Percentiles rank a stretch among this genome's conserved stretches.
Evolutionary conservation across 352 stramenopile species (phyloP).

Genomic region (Proteromonas lacertae): DNA sequence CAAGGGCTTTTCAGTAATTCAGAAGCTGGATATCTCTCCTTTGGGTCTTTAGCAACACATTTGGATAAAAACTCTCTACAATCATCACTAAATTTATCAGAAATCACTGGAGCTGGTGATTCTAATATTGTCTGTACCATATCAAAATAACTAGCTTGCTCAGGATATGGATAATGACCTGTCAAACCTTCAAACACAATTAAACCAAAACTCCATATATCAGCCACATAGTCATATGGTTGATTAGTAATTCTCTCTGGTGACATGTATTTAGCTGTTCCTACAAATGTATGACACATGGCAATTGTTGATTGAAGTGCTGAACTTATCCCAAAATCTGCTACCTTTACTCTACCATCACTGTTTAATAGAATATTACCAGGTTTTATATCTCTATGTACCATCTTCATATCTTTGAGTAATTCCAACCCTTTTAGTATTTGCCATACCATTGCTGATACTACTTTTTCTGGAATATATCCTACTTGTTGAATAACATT

Average conservation of each 20-base stretch:
- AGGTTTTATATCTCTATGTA: slow-evolving; percentile 52
- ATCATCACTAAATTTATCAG: slow-evolving; percentile 2
- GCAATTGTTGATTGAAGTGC: slow-evolving; percentile 47
- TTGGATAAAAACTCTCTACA: slow-evolving; percentile 12
- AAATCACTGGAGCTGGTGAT: slow-evolving; percentile 1
- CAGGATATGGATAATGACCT: slow-evolving; percentile 40
- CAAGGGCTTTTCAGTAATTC: too few relatives aligned
- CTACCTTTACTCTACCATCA: slow-evolving; percentile 21
- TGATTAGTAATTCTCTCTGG: slow-evolving; percentile 17
- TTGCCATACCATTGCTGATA: slow-evolving; percentile 48
- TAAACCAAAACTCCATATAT: slow-evolving; percentile 20
- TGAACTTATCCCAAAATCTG: slow-evolving; percentile 47
- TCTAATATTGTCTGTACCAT: slow-evolving; percentile 8
- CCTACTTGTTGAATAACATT: slow-evolving; percentile 36
- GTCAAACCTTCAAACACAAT: slow-evolving; percentile 42
- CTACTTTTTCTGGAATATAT: slow-evolving; percentile 29
- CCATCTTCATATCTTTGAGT: slow-evolving; percentile 31
- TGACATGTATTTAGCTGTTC: slow-evolving; percentile 25
- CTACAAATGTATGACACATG: slow-evolving; percentile 43
- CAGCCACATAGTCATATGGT: slow-evolving; percentile 16
- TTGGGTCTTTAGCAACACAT: too few relatives aligned
- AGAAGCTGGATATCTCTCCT: too few relatives aligned
- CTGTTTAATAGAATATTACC: slow-evolving; percentile 53
- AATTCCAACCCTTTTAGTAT: slow-evolving; percentile 45
- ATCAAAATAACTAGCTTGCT: slow-evolving; percentile 30